A percentile compares a stretch with the other conserved stretches of the same genome.
These are phyloP conservation scores for Lactarius hengduanensis DNA, from an alignment of 768 basidiomycete genomes.

Conservation along the genomic window DNA sequence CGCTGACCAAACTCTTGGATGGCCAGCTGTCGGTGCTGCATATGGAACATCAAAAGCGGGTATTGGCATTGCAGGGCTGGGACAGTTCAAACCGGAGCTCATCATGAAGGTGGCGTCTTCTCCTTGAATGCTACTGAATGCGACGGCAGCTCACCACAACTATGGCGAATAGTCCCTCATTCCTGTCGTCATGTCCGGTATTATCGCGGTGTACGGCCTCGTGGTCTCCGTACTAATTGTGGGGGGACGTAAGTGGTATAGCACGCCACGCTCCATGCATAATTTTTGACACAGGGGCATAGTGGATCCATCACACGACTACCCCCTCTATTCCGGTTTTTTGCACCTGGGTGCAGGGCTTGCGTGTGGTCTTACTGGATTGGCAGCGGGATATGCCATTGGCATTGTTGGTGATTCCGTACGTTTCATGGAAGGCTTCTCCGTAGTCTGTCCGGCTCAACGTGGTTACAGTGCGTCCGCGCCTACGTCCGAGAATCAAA, in stretches of 20 bases:
- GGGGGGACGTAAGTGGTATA: conserved; percentile 63
- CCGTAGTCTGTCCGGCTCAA: conserved; percentile 2
- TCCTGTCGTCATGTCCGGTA: conserved; percentile 99
- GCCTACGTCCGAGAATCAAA: conserved; percentile 97
- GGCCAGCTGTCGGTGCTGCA: conserved; percentile 85
- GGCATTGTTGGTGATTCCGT: conserved; percentile 98
- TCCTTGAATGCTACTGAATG: background rate
- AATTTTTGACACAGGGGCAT: conserved; percentile 9
- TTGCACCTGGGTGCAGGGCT: conserved; percentile 93
- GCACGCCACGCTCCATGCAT: background rate
- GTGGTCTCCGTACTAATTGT: conserved; percentile 99
- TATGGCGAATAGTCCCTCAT: conserved; percentile 39
- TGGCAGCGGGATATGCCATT: conserved; percentile 96
- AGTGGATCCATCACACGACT: conserved; percentile 27
- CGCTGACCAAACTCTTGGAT: background rate
- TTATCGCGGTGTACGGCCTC: conserved; percentile 98
- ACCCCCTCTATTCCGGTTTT: conserved; percentile 85
- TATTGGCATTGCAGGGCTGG: conserved; percentile 94
- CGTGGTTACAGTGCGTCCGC: conserved; percentile 60
- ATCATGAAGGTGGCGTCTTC: conserved; percentile 84
- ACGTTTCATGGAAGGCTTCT: background rate
- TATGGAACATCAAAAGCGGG: conserved; percentile 96
- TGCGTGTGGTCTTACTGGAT: conserved; percentile 88
- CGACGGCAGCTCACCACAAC: background rate
- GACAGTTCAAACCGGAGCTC: conserved; percentile 90